These are phyloP conservation scores for Podosphaera xanthii DNA, from an alignment of 2,329 filamentous ascomycete species.

Conservation along the genomic window DNA sequence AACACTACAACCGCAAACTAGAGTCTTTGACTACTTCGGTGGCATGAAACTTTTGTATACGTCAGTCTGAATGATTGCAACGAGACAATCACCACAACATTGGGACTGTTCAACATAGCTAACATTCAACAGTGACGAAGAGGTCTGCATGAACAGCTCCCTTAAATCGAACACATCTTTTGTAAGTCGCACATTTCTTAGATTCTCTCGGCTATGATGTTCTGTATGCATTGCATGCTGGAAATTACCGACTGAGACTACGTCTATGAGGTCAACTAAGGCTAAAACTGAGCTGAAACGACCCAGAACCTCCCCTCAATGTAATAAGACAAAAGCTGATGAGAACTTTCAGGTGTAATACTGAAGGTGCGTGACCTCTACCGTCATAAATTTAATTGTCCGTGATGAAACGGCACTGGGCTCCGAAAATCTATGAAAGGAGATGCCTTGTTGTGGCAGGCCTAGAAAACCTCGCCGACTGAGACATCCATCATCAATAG, in stretches of 20 bases:
- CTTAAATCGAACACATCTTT: no score
- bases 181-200: no score
- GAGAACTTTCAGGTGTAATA: no score
- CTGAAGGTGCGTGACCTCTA: no score
- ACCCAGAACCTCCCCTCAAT: no score
- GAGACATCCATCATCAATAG: slow-evolving; percentile 22
- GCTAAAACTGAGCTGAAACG: slow-evolving; percentile 51
- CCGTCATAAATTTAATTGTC: neutral
- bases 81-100: no score
- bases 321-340: no score
- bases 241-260: slow-evolving; percentile 87
- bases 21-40: slow-evolving; percentile 75
- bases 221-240: slow-evolving; percentile 32
- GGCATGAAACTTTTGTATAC: slow-evolving; percentile 76
- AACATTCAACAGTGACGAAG: no score
- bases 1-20: slow-evolving; percentile 72
- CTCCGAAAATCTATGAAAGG: slow-evolving; percentile 73
- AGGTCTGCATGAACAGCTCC: no score
- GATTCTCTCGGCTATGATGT: slow-evolving; percentile 12
- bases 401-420: slow-evolving; percentile 94
- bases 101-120: no score
- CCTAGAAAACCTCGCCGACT: slow-evolving; percentile 99
- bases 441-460: slow-evolving; percentile 82
- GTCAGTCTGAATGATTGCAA: slow-evolving; percentile 56
- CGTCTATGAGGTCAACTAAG: slow-evolving; percentile 58